A percentile compares a stretch with the other conserved stretches of the same genome.
phyloP scores from a whole-genome alignment of 768 basidiomycete species.

The Pleurotus cornucopiae region DNA sequence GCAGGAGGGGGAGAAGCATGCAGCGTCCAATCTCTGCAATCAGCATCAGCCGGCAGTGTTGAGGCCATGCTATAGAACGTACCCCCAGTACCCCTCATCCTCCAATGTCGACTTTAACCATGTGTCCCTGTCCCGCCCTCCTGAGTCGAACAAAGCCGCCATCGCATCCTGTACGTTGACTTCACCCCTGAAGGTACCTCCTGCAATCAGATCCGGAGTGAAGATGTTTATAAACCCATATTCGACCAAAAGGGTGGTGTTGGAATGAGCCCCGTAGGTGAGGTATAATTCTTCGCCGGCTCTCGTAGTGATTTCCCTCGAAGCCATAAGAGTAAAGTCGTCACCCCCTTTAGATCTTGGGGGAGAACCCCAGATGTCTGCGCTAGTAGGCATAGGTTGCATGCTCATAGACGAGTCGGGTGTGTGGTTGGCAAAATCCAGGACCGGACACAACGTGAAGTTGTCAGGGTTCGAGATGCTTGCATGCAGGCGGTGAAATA shows the following conservation, averaged over 20 bases:
- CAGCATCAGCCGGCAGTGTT: not conserved
- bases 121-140: slow-evolving; percentile 29
- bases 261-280: slow-evolving; percentile 78
- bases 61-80: slow-evolving; percentile 14
- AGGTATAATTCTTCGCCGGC: slow-evolving; percentile 68
- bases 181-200: slow-evolving; percentile 40
- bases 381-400: slow-evolving; percentile 32
- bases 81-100: slow-evolving; percentile 85
- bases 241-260: slow-evolving; percentile 76
- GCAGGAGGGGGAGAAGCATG: slow-evolving; percentile 56
- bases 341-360: slow-evolving; percentile 32
- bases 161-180: slow-evolving; percentile 58
- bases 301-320: slow-evolving; percentile 33
- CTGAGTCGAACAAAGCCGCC: slow-evolving; percentile 43
- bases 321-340: slow-evolving; percentile 50
- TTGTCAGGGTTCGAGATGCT: slow-evolving; percentile 61
- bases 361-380: slow-evolving; percentile 31
- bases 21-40: slow-evolving; percentile 73
- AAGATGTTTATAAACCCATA: slow-evolving; percentile 77
- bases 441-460: slow-evolving; percentile 80
- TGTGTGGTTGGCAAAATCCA: slow-evolving; percentile 89
- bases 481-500: slow-evolving; percentile 61
- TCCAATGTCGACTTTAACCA: slow-evolving; percentile 52
- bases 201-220: slow-evolving; percentile 19
- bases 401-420: slow-evolving; percentile 32